A percentile compares a stretch with the other conserved stretches of the same genome.
Conservation (phyloP, 1,284 basidiomycete genomes). For the Cryptococcus floricola region DNA sequence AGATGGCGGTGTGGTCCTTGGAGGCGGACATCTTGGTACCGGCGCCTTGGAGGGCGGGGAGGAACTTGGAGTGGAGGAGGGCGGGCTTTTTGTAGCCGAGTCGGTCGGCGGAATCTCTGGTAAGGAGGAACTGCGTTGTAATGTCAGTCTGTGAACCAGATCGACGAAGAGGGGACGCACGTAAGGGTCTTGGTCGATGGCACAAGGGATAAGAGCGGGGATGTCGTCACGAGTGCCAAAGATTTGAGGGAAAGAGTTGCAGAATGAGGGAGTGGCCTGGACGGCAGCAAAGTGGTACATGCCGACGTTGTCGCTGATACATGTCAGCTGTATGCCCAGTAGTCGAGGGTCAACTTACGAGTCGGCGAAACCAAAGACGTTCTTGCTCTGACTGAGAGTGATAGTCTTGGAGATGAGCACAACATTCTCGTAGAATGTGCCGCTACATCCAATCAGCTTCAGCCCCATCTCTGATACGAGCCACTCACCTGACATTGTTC, state of each 20-base stretch:
- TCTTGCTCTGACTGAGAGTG: conserved; percentile 88
- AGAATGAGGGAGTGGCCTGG: conserved; percentile 95
- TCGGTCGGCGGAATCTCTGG: conserved; percentile 87
- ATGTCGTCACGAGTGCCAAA: conserved; percentile 81
- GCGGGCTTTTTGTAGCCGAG: conserved; percentile 95
- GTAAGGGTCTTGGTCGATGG: conserved; percentile 81
- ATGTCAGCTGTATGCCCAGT: neutral
- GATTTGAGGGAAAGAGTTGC: conserved; percentile 98
- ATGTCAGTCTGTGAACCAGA: neutral
- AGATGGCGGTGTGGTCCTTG: conserved; percentile 84
- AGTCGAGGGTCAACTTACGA: conserved; percentile 59
- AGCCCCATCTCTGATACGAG: neutral
- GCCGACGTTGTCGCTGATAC: conserved; percentile 87
- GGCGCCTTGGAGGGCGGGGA: conserved; percentile 94
- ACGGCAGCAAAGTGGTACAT: conserved; percentile 98
- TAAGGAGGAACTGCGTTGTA: conserved; percentile 76
- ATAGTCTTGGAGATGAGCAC: conserved; percentile 89
- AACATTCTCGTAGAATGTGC: conserved; percentile 91
- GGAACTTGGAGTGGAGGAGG: conserved; percentile 93
- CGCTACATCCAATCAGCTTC: conserved; percentile 50
- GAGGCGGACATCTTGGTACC: conserved; percentile 99
- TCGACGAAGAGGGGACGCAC: conserved; percentile 17
- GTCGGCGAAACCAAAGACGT: conserved; percentile 93
- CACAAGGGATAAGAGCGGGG: conserved; percentile 93
- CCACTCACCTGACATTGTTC: conserved; percentile 65